Conservation (phyloP, 75 land plant species). For the Pinus taeda region DNA sequence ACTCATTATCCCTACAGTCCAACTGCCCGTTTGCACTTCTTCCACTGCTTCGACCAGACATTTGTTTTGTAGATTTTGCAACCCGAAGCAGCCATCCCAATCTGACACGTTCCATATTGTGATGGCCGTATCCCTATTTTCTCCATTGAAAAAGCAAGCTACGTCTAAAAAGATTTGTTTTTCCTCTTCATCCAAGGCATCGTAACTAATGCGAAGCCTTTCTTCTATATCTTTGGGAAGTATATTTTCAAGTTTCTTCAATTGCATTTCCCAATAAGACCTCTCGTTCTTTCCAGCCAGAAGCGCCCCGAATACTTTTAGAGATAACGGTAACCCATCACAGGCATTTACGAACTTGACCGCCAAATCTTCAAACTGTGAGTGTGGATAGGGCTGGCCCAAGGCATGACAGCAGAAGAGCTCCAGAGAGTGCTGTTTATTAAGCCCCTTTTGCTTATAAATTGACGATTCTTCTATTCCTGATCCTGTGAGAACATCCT, state of each 20-base stretch:
- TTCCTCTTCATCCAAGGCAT: neutral
- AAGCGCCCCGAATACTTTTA: neutral
- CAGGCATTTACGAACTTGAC: neutral
- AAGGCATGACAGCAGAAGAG: conserved; percentile 1
- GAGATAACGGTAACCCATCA: neutral
- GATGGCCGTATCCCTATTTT: neutral
- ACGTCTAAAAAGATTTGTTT: neutral
- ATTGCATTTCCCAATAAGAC: neutral
- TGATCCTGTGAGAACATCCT: neutral
- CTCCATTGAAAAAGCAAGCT: neutral
- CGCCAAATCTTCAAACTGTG: neutral
- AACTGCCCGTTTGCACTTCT: too few species aligned
- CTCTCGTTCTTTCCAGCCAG: neutral
- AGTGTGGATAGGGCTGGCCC: neutral
- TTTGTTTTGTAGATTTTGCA: neutral
- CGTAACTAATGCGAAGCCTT: neutral
- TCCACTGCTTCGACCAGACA: neutral
- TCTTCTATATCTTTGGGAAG: neutral
- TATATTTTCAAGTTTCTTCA: neutral
- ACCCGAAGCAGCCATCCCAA: neutral
- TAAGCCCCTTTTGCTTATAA: neutral
- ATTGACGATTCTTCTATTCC: neutral
- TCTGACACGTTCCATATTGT: neutral
- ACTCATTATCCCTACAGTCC: too few species aligned
- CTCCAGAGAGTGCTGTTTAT: neutral